A percentile compares a stretch with the other conserved stretches of the same genome.
These are phyloP conservation scores for Xylariaceae sp. DNA, from an alignment of 2,329 filamentous ascomycete genomes.

Conservation along the genomic window DNA sequence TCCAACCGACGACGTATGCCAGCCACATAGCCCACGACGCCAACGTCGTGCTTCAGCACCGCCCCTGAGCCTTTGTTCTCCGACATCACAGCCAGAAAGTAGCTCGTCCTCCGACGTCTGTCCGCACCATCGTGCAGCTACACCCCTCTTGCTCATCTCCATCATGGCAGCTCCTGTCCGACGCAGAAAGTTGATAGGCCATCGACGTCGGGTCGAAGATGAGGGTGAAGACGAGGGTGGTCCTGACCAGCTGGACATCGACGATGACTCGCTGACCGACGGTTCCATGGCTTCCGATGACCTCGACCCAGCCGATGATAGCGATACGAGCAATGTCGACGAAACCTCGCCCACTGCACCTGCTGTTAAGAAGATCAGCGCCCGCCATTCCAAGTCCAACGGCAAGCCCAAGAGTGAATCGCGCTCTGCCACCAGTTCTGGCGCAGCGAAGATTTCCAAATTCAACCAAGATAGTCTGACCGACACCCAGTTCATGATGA, in stretches of 20 bases:
- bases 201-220: conserved; percentile 64
- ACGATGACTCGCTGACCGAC: conserved; percentile 64
- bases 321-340: conserved; percentile 60
- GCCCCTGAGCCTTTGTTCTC: conserved; percentile 9
- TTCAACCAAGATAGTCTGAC: conserved; percentile 36
- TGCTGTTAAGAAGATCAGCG: conserved; percentile 23
- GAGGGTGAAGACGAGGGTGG: conserved; percentile 66
- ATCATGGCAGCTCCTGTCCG: conserved; percentile 48
- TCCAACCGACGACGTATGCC: conserved; percentile 22
- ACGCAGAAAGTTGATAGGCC: conserved; percentile 63
- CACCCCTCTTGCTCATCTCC: conserved; percentile 12
- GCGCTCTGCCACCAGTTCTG: conserved; percentile 24
- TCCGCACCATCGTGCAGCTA: conserved; percentile 6
- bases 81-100: no score
- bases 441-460: conserved; percentile 28
- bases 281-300: conserved; percentile 61
- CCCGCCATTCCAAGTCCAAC: conserved; percentile 29
- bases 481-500: conserved; percentile 58
- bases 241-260: conserved; percentile 50
- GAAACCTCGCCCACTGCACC: conserved; percentile 48
- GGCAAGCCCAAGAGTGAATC: conserved; percentile 25
- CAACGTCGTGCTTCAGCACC: conserved; percentile 25
- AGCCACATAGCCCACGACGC: conserved; percentile 25
- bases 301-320: conserved; percentile 54
- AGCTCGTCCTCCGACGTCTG: conserved; percentile 5